These are phyloP conservation scores for Tetracladium marchalianum DNA, from an alignment of 495 filamentous ascomycete species.

Conservation along the genomic window DNA sequence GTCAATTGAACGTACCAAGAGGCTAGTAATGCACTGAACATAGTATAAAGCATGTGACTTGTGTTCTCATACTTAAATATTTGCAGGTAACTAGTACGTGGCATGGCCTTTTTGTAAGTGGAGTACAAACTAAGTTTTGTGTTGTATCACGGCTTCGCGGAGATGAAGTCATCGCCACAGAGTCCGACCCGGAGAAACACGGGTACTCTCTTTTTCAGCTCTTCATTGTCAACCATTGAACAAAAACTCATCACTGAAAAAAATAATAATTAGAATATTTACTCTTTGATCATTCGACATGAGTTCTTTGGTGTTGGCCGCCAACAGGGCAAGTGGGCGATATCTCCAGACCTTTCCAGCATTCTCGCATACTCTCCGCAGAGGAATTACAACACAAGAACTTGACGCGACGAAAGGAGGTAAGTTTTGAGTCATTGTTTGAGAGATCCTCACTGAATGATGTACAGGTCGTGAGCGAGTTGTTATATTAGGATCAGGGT, in stretches of 20 bases:
- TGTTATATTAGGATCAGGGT: conserved; percentile 64
- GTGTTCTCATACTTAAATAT: too few species aligned
- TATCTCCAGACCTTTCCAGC: not conserved
- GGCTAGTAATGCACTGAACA: too few species aligned
- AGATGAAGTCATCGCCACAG: too few species aligned
- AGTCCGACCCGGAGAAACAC: too few species aligned
- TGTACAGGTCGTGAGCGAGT: conserved; percentile 40
- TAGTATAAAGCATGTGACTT: too few species aligned
- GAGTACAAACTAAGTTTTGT: too few species aligned
- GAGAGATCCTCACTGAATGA: not conserved
- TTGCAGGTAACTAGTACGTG: too few species aligned
- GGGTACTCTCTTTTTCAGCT: too few species aligned
- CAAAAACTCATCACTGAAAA: not conserved
- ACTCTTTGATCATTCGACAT: conserved; percentile 2
- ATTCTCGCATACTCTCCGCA: not conserved
- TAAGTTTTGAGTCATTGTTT: conserved; percentile 2
- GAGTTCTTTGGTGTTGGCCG: conserved; percentile 4
- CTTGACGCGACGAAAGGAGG: conserved; percentile 21
- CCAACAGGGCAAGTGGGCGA: not conserved
- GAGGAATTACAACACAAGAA: conserved; percentile 16
- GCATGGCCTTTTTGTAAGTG: too few species aligned
- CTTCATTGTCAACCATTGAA: too few species aligned
- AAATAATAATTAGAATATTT: not conserved
- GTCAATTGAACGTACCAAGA: too few species aligned
- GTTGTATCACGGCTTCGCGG: too few species aligned